phyloP scores from a whole-genome alignment of 345 rosid species.

The Syzygium jambos region DNA sequence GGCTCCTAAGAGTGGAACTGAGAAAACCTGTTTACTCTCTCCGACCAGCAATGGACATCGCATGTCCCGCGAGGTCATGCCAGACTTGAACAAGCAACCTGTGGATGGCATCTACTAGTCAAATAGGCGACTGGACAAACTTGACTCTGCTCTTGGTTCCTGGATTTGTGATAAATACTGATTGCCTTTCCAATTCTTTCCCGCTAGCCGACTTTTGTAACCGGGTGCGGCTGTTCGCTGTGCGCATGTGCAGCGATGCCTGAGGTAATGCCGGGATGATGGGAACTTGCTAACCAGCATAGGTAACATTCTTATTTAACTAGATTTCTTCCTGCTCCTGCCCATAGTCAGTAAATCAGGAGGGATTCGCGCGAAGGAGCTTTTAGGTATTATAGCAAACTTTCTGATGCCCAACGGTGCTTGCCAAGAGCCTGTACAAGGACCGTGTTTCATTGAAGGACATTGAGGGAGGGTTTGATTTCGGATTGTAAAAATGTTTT shows the following conservation, averaged over 20 bases:
- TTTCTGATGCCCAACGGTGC: background rate
- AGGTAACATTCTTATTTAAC: background rate
- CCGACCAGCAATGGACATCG: background rate
- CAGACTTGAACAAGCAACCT: background rate
- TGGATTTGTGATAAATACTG: background rate
- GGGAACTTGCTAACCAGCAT: background rate
- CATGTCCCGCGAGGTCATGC: background rate
- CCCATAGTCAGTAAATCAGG: background rate
- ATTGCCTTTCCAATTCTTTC: background rate
- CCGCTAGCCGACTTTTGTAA: background rate
- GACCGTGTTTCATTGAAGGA: background rate
- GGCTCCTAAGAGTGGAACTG: background rate
- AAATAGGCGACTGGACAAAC: background rate
- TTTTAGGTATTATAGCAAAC: background rate
- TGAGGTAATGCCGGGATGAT: background rate
- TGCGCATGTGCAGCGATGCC: background rate
- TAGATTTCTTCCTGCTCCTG: background rate
- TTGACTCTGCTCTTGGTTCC: background rate
- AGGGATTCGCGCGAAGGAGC: background rate
- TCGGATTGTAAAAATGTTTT: background rate
- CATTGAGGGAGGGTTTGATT: background rate
- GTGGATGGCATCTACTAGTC: background rate
- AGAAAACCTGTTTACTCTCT: background rate
- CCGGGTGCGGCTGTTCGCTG: background rate
- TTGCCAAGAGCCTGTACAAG: background rate